Evolutionary conservation across 2,329 filamentous ascomycete genomes (phyloP), one percentile per base, ranked within the genome.

Genomic region (Colletotrichum spinosum): DNA sequence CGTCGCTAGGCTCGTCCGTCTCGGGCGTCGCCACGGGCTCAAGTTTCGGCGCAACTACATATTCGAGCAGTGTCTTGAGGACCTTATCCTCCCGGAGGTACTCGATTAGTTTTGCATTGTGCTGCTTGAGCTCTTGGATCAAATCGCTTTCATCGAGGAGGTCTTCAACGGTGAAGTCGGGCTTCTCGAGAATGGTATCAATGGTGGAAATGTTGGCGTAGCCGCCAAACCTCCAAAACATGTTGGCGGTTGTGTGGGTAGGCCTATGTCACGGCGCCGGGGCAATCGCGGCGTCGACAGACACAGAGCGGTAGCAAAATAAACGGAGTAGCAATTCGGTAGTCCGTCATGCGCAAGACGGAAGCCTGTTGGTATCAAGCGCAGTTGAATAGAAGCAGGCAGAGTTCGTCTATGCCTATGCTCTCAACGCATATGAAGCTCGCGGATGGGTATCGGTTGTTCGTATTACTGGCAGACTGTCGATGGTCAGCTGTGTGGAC

Each of bases 211-310:
- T 92, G 86, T 93, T 97, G 85, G 94, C 93, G 86, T 98, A 98
- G 76, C 94, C 94, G 86, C 96, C 95, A 86, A 98, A 99, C 82
- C 95, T 92, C 96, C 96, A 99, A 82, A 99, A 99, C 96, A 99
- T 99, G 84, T 80, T 95, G 90, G 76, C 77, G 73, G 73, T 42
- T 58, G 50, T 65, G 53, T 25, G 25, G 25, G 50, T 42, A 41
- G 55, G 15, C 52, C 67, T 73, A 74, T 58, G 70, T 73, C 67
- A 75, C 70, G 60, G 75, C 73, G 65, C 71, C 71, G 46, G 61
- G 53, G 35, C 49, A 48, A 41, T 62, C 52, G 46, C 60, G 55
- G 42, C 55, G 55, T 46, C 61, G 61, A 49, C 66, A 38, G 60
- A 60, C 60, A 65, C 60, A 51, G 55, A 55, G 17, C 60, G 50